A percentile compares a stretch with the other conserved stretches of the same genome.
These are phyloP conservation scores for Amanita brunnescens DNA, from an alignment of 768 basidiomycete species.

Conservation along the genomic window DNA sequence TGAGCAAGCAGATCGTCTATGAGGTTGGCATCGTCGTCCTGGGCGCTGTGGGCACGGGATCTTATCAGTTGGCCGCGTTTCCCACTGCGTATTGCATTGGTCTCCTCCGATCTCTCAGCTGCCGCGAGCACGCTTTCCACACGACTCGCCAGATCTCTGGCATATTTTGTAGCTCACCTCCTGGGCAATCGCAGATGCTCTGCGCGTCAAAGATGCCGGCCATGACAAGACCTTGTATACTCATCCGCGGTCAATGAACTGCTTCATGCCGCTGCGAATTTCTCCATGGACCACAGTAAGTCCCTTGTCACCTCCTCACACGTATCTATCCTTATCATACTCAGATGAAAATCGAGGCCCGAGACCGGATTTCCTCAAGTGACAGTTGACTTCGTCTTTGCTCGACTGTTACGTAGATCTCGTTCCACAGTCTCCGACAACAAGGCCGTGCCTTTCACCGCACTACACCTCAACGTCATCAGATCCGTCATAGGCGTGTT, in stretches of 20 bases:
- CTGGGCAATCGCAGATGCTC: conserved; percentile 16
- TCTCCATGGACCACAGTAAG: conserved; percentile 79
- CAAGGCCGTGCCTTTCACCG: conserved; percentile 39
- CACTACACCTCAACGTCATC: conserved; percentile 61
- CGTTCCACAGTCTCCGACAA: conserved; percentile 23
- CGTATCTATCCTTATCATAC: not conserved
- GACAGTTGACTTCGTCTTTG: conserved; percentile 52
- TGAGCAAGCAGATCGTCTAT: conserved; percentile 72
- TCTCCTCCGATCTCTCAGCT: conserved; percentile 1
- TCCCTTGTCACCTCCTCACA: conserved; percentile 2
- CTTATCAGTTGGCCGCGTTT: conserved; percentile 21
- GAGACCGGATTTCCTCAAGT: conserved; percentile 65
- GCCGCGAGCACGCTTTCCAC: not conserved
- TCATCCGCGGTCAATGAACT: conserved; percentile 54
- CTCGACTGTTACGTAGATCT: conserved; percentile 61
- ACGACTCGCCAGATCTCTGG: conserved; percentile 4
- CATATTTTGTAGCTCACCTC: not conserved
- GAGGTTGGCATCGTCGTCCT: conserved; percentile 49
- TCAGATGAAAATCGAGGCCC: conserved; percentile 67
- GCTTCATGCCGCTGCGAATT: conserved; percentile 71
- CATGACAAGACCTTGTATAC: conserved; percentile 46
- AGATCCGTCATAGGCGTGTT: conserved; percentile 74
- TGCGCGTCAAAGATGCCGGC: conserved; percentile 47
- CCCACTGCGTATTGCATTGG: not conserved
- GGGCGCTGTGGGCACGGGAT: conserved; percentile 28